These are phyloP conservation scores for Pseudozyma hubeiensis DNA, from an alignment of 1,284 basidiomycete genomes.

Conservation along the genomic window DNA sequence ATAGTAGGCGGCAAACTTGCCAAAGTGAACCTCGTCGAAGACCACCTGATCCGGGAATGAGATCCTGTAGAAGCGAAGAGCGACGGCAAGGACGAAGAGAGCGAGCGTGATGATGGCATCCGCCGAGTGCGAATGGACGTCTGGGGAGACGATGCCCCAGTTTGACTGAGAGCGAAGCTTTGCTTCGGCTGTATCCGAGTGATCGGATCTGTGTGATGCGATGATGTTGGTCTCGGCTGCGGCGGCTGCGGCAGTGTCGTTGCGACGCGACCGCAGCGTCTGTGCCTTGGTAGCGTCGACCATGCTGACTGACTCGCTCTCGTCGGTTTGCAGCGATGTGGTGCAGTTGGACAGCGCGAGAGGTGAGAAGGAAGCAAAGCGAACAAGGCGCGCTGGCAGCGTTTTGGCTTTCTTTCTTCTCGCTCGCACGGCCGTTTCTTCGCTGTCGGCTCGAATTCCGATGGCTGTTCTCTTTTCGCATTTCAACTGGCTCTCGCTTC, in stretches of 20 bases:
- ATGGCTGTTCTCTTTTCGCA: background rate
- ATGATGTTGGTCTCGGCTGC: background rate
- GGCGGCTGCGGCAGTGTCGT: slow-evolving; percentile 2
- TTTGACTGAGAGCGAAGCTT: slow-evolving; percentile 19
- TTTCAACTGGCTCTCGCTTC: background rate
- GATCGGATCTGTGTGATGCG: slow-evolving; percentile 2
- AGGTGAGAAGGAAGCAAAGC: background rate
- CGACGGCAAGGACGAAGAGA: slow-evolving; percentile 51
- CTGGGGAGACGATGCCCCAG: slow-evolving; percentile 7
- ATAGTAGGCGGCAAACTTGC: slow-evolving; percentile 68
- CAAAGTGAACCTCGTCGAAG: slow-evolving; percentile 69
- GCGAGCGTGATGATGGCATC: slow-evolving; percentile 32
- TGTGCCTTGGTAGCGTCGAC: slow-evolving; percentile 36
- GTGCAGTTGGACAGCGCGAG: background rate
- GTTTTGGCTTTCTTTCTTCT: slow-evolving; percentile 2
- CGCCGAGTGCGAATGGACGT: slow-evolving; percentile 28
- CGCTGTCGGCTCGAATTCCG: background rate
- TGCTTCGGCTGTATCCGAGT: slow-evolving; percentile 1
- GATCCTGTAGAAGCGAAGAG: slow-evolving; percentile 54
- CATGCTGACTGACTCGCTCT: slow-evolving; percentile 3
- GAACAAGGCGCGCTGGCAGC: background rate
- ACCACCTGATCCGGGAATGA: slow-evolving; percentile 63
- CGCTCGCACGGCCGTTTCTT: slow-evolving; percentile 11
- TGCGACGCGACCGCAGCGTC: slow-evolving; percentile 31
- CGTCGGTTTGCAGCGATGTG: slow-evolving; percentile 3